Percentiles rank a stretch among this genome's conserved stretches.
Conservation (phyloP, 192 early-diverging fungal genomes). For the Backusella mclennaniae region DNA sequence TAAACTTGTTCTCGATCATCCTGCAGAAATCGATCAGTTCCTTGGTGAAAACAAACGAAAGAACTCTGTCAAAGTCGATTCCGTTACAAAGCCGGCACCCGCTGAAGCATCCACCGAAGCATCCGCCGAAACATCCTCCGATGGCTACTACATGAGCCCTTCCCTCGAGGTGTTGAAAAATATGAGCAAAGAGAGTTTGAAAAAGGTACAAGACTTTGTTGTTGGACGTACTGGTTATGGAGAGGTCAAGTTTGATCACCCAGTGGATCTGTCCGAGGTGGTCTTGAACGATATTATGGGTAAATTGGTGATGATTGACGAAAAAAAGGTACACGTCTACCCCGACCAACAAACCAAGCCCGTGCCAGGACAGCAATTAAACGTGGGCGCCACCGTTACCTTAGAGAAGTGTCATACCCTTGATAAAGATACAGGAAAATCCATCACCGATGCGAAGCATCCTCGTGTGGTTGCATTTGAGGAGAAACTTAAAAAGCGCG, state of each 20-base stretch:
- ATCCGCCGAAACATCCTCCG: constrained; percentile 23
- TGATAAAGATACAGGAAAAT: constrained; percentile 72
- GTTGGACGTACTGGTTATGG: constrained; percentile 73
- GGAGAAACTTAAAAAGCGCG: constrained; percentile 62
- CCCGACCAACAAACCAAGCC: constrained; percentile 79
- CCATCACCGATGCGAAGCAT: constrained; percentile 68
- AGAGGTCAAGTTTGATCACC: constrained; percentile 70
- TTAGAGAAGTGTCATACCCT: constrained; percentile 81
- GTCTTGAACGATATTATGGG: constrained; percentile 67
- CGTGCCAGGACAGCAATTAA: constrained; percentile 81
- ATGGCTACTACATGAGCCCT: constrained; percentile 78
- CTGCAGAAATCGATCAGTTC: not conserved
- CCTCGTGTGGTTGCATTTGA: constrained; percentile 67
- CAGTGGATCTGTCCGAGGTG: constrained; percentile 80
- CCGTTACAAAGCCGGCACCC: too few relatives aligned
- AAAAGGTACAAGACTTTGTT: constrained; percentile 70
- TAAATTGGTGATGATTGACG: constrained; percentile 67
- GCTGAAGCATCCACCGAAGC: too few relatives aligned
- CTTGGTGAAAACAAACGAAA: not conserved
- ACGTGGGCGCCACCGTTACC: constrained; percentile 63
- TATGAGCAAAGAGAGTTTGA: constrained; percentile 71
- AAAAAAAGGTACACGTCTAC: constrained; percentile 76
- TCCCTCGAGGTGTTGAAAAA: constrained; percentile 64
- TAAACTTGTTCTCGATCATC: not conserved
- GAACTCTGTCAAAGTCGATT: not conserved